Evolutionary conservation across 2,329 filamentous ascomycete species (phyloP).

Genomic region (Aspergillus tanneri): DNA sequence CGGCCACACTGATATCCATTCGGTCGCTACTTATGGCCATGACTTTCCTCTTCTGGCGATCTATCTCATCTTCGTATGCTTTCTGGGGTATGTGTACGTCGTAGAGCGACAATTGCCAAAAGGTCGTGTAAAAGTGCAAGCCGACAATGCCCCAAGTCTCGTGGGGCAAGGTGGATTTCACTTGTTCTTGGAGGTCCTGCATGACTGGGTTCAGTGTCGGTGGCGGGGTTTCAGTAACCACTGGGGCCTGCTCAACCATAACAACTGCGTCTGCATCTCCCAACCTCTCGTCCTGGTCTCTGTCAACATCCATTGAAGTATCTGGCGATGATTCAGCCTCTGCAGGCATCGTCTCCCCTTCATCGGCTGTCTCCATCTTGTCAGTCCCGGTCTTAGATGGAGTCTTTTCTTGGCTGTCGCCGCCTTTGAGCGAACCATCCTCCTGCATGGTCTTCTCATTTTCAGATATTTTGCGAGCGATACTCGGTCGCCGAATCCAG

Average conservation of each 20-base stretch:
- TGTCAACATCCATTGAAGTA: constrained; percentile 37
- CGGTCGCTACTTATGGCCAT: constrained; percentile 68
- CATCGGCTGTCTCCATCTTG: constrained; percentile 37
- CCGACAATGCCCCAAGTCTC: constrained; percentile 69
- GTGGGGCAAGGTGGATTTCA: constrained; percentile 61
- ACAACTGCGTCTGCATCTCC: constrained; percentile 14
- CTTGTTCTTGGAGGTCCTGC: constrained; percentile 68
- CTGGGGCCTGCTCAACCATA: constrained; percentile 11
- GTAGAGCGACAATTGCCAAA: constrained; percentile 85
- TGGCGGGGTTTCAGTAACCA: constrained; percentile 46
- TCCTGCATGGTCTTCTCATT: constrained; percentile 37
- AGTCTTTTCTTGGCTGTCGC: constrained; percentile 24
- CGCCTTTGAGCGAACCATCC: constrained; percentile 22
- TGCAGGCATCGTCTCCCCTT: constrained; percentile 19
- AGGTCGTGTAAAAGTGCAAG: constrained; percentile 80
- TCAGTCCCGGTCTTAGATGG: constrained; percentile 18
- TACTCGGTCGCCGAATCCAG: constrained; percentile 72
- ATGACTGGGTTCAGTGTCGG: constrained; percentile 67
- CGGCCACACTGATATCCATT: constrained; percentile 67
- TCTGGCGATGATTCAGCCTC: constrained; percentile 23
- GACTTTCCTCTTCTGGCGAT: constrained; percentile 65
- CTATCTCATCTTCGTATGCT: constrained; percentile 75
- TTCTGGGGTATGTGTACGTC: constrained; percentile 75
- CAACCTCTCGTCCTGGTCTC: constrained; percentile 23
- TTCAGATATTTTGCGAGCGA: constrained; percentile 63